Evolutionary conservation across 116 monocot species (phyloP).

Genomic region (Dioscorea cayenensis): DNA sequence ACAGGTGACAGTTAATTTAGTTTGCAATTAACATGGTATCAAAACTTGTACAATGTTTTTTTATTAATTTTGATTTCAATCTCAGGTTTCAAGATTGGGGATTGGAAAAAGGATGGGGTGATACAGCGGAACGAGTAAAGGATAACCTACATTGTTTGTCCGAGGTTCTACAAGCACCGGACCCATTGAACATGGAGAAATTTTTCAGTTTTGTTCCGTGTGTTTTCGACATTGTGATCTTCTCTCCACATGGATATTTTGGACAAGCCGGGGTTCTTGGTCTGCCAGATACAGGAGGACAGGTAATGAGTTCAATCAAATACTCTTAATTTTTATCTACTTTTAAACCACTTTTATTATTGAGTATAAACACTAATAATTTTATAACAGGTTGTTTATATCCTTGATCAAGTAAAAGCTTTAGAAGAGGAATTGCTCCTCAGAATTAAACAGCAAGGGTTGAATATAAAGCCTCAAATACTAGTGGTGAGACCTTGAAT

Average conservation of each 20-base stretch:
- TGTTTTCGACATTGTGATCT: conserved; percentile 75
- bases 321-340: too few species aligned
- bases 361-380: background rate
- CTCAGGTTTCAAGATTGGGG: conserved; percentile 87
- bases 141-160: conserved; percentile 68
- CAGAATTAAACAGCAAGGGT: conserved; percentile 57
- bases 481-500: conserved; percentile 37
- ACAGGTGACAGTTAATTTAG: conserved; percentile 30
- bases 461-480: conserved; percentile 44
- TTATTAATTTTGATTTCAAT: background rate
- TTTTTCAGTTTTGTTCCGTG: conserved; percentile 64
- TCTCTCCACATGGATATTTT: conserved; percentile 81
- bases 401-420: conserved; percentile 65
- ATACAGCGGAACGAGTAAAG: conserved; percentile 60
- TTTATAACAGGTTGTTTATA: conserved; percentile 50
- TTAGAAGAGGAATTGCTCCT: conserved; percentile 61
- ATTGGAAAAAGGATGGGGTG: conserved; percentile 90
- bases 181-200: conserved; percentile 65
- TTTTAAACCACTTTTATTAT: too few species aligned
- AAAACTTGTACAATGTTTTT: background rate
- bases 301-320: conserved; percentile 31
- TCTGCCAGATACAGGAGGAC: conserved; percentile 88
- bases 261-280: conserved; percentile 91
- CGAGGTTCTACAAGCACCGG: conserved; percentile 83
- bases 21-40: too few species aligned